Evolutionary conservation across 2,329 filamentous ascomycete genomes (phyloP).

Genomic region (Sporothrix brunneoviolacea): DNA sequence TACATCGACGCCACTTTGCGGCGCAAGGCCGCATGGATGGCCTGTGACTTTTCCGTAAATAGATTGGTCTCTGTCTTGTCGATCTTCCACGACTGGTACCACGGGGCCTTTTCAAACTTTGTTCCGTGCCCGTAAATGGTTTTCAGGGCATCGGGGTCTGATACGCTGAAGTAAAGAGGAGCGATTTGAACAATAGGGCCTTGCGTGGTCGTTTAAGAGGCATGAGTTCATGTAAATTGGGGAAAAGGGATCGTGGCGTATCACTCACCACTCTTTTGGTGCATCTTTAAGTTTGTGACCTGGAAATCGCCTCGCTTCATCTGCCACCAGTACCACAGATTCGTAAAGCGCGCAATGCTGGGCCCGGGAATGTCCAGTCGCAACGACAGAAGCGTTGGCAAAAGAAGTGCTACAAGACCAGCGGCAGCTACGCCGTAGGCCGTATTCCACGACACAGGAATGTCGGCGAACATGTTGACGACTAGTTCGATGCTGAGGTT

Average conservation of each 20-base stretch:
- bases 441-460: background rate
- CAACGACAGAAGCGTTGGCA: background rate
- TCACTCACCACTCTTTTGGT: background rate
- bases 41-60: background rate
- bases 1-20: background rate
- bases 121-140: background rate
- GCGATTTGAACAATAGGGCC: background rate
- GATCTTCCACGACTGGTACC: background rate
- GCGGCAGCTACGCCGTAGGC: background rate
- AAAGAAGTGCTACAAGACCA: background rate
- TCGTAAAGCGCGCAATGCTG: background rate
- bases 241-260: too few species aligned
- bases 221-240: background rate
- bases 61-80: background rate
- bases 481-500: too few species aligned
- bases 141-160: background rate
- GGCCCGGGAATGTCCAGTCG: background rate
- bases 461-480: background rate
- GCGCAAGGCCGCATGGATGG: background rate
- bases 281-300: background rate
- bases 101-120: background rate
- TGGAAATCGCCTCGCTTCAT: background rate
- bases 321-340: conserved; percentile 1
- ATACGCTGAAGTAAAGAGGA: background rate
- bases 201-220: background rate